A percentile compares a stretch with the other conserved stretches of the same genome.
Conservation (phyloP, 1,284 basidiomycete genomes). For the Rhodotorula mucilaginosa region DNA sequence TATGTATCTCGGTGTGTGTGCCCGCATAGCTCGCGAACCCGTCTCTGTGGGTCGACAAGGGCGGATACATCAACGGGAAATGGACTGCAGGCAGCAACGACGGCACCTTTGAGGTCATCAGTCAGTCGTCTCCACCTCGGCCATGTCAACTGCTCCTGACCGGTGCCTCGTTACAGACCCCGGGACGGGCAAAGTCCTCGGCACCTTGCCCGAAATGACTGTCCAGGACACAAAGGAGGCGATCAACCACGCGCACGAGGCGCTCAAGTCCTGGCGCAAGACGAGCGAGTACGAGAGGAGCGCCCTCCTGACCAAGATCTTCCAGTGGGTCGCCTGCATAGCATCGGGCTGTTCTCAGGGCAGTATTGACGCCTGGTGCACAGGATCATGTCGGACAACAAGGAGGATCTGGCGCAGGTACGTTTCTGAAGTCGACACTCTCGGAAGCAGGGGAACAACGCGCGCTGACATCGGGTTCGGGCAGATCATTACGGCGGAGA, state of each 20-base stretch:
- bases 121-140: conserved; percentile 51
- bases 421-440: not conserved
- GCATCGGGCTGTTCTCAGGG: not conserved
- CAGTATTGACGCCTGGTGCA: too few relatives aligned
- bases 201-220: conserved; percentile 81
- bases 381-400: conserved; percentile 44
- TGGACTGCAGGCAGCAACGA: conserved; percentile 75
- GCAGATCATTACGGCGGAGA: conserved; percentile 66
- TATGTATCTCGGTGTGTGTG: not conserved
- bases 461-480: not conserved
- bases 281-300: conserved; percentile 69
- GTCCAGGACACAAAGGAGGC: conserved; percentile 74
- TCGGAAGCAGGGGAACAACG: too few relatives aligned
- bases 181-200: conserved; percentile 73
- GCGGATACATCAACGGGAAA: conserved; percentile 67
- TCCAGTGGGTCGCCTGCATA: conserved; percentile 16
- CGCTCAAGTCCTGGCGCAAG: conserved; percentile 75
- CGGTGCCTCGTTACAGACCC: conserved; percentile 61
- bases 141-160: too few relatives aligned
- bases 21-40: conserved; percentile 18
- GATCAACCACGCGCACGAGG: conserved; percentile 69
- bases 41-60: conserved; percentile 58
- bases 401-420: conserved; percentile 70
- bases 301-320: conserved; percentile 53
- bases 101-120: conserved; percentile 68